phyloP scores from a whole-genome alignment of 371 early-diverging fungal species.

The Mortierella sp. region DNA sequence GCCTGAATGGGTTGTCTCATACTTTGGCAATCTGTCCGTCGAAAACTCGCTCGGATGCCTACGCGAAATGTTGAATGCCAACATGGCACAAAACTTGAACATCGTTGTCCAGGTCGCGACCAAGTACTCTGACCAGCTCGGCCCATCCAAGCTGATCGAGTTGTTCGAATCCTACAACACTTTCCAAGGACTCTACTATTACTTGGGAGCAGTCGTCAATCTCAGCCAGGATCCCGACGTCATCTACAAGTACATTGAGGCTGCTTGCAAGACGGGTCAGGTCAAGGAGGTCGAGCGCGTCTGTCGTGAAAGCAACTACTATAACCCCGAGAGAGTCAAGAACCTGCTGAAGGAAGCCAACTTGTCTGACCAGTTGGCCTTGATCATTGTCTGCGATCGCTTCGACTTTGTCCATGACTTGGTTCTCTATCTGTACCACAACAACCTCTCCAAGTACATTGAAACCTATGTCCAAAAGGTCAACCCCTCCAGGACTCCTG shows the following conservation, averaged over 20 bases:
- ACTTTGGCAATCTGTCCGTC: slow-evolving; percentile 95
- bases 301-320: slow-evolving; percentile 94
- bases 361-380: slow-evolving; percentile 93
- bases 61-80: slow-evolving; percentile 86
- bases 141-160: slow-evolving; percentile 86
- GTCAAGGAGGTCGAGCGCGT: slow-evolving; percentile 97
- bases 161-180: slow-evolving; percentile 93
- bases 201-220: slow-evolving; percentile 94
- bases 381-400: slow-evolving; percentile 98
- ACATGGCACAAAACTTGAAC: slow-evolving; percentile 94
- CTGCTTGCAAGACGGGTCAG: slow-evolving; percentile 94
- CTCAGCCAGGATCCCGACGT: slow-evolving; percentile 94
- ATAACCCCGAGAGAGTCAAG: slow-evolving; percentile 97
- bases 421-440: slow-evolving; percentile 94
- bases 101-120: slow-evolving; percentile 95
- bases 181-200: slow-evolving; percentile 91
- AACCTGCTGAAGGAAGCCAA: slow-evolving; percentile 98
- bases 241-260: slow-evolving; percentile 98
- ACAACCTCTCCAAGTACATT: slow-evolving; percentile 92
- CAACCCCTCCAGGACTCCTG: slow-evolving; percentile 94
- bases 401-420: slow-evolving; percentile 97
- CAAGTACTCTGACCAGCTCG: slow-evolving; percentile 95
- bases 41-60: slow-evolving; percentile 94
- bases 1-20: slow-evolving; percentile 89
- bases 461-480: slow-evolving; percentile 98